Percentiles rank a stretch among this genome's conserved stretches.
Conservation (phyloP, 2,329 filamentous ascomycete species). For the Penicillium decumbens region DNA sequence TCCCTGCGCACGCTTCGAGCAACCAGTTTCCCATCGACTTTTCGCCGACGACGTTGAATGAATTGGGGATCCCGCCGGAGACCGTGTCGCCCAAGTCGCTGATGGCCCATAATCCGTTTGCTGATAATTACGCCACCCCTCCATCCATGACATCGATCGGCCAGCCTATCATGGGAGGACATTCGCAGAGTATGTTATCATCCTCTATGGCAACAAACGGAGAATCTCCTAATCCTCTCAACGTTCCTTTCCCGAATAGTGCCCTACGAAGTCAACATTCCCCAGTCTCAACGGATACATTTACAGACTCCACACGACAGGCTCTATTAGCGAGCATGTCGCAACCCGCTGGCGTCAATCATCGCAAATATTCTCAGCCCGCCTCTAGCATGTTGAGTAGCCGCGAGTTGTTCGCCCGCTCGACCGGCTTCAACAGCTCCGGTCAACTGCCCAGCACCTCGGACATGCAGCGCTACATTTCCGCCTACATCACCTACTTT, state of each 20-base stretch:
- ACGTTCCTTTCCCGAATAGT: slow-evolving; percentile 54
- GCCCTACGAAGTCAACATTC: slow-evolving; percentile 57
- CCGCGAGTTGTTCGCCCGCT: slow-evolving; percentile 35
- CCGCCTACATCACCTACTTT: slow-evolving; percentile 85
- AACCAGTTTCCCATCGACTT: slow-evolving; percentile 72
- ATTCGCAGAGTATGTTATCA: slow-evolving; percentile 51
- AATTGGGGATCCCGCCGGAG: slow-evolving; percentile 64
- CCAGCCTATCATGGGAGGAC: slow-evolving; percentile 64
- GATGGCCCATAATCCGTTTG: slow-evolving; percentile 62
- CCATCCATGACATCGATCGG: slow-evolving; percentile 71
- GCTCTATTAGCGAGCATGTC: slow-evolving; percentile 59
- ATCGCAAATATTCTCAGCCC: slow-evolving; percentile 58
- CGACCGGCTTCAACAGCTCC: slow-evolving; percentile 39
- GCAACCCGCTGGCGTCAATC: slow-evolving; percentile 54
- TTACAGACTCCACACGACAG: slow-evolving; percentile 62
- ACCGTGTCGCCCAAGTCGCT: slow-evolving; percentile 74
- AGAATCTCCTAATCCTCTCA: slow-evolving; percentile 46
- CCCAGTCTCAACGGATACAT: slow-evolving; percentile 59
- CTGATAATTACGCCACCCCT: slow-evolving; percentile 72
- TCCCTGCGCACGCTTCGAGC: slow-evolving; percentile 63
- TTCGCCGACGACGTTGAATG: slow-evolving; percentile 68
- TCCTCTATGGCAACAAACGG: slow-evolving; percentile 42
- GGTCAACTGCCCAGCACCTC: slow-evolving; percentile 68
- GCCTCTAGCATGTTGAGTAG: slow-evolving; percentile 48
- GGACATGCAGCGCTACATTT: slow-evolving; percentile 85